These are phyloP conservation scores for Furculomyces boomerangus DNA, from an alignment of 371 early-diverging fungal genomes.

Conservation along the genomic window DNA sequence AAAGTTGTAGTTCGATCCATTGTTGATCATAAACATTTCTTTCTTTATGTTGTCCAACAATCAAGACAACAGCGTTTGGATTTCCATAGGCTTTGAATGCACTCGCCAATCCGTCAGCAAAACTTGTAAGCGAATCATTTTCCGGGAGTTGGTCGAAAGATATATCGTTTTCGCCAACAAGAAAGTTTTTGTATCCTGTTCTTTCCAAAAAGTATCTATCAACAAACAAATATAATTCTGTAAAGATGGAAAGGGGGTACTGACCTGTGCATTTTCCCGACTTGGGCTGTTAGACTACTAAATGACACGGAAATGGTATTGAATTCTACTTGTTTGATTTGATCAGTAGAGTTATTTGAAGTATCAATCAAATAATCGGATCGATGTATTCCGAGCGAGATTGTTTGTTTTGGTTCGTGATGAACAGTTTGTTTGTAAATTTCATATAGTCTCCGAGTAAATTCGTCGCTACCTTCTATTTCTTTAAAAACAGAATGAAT, in stretches of 20 bases:
- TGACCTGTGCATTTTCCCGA: constrained; percentile 65
- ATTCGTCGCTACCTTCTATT: constrained; percentile 57
- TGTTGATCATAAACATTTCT: constrained; percentile 90
- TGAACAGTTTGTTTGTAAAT: constrained; percentile 46
- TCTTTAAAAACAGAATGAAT: constrained; percentile 37
- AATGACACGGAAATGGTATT: constrained; percentile 93
- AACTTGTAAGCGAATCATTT: constrained; percentile 46
- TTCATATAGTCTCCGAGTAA: constrained; percentile 50
- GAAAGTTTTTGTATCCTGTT: constrained; percentile 27
- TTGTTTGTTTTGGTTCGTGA: constrained; percentile 11
- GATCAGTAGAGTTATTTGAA: constrained; percentile 11
- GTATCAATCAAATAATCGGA: constrained; percentile 87
- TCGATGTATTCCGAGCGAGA: constrained; percentile 68
- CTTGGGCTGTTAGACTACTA: constrained; percentile 55
- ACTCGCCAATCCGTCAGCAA: constrained; percentile 60
- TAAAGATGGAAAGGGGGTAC: background rate
- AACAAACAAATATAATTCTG: background rate
- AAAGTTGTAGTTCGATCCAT: constrained; percentile 68
- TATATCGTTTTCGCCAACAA: constrained; percentile 24
- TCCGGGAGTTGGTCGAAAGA: constrained; percentile 38
- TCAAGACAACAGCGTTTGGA: constrained; percentile 54
- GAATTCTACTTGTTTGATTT: constrained; percentile 86
- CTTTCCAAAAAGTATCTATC: constrained; percentile 35
- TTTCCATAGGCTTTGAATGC: constrained; percentile 63
- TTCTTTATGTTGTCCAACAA: constrained; percentile 87